phyloP scores from a whole-genome alignment of 2,329 filamentous ascomycete genomes.

The Colletotrichum spinosum region DNA sequence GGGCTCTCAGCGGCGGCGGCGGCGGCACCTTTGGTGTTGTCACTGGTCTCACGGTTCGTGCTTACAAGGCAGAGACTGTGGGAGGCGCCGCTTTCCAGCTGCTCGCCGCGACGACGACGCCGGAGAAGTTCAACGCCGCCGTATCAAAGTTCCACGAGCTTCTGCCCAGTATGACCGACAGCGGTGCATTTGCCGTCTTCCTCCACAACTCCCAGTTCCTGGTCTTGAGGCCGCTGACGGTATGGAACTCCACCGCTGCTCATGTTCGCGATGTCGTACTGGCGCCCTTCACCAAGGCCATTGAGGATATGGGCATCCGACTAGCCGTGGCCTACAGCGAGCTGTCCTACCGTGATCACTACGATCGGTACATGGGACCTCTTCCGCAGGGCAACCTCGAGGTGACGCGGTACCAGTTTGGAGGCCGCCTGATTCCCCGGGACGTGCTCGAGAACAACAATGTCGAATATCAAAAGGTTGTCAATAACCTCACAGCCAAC shows the following conservation, averaged over 20 bases:
- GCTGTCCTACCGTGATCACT: constrained; percentile 48
- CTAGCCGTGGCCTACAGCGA: constrained; percentile 41
- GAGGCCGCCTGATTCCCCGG: constrained; percentile 51
- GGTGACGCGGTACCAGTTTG: constrained; percentile 48
- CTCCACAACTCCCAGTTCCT: constrained; percentile 60
- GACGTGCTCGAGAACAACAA: constrained; percentile 45
- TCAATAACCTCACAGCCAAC: constrained; percentile 45
- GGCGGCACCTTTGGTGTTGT: constrained; percentile 65
- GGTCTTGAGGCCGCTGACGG: constrained; percentile 47
- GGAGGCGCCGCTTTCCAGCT: constrained; percentile 59
- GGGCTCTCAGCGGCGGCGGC: constrained; percentile 64
- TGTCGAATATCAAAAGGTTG: constrained; percentile 43
- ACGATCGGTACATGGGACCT: constrained; percentile 50
- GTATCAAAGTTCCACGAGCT: constrained; percentile 55
- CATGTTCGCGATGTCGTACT: constrained; percentile 44
- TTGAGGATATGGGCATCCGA: constrained; percentile 43
- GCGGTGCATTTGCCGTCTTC: constrained; percentile 62
- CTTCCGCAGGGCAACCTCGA: constrained; percentile 48
- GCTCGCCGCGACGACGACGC: constrained; percentile 33
- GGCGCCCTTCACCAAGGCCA: constrained; percentile 45
- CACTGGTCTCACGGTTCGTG: constrained; percentile 60
- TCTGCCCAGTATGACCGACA: constrained; percentile 60
- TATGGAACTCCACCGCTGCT: constrained; percentile 43
- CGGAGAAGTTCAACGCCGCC: constrained; percentile 60
- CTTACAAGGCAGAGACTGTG: constrained; percentile 55